phyloP scores from a whole-genome alignment of 2,329 filamentous ascomycete genomes.

The Fusarium circinatum region DNA sequence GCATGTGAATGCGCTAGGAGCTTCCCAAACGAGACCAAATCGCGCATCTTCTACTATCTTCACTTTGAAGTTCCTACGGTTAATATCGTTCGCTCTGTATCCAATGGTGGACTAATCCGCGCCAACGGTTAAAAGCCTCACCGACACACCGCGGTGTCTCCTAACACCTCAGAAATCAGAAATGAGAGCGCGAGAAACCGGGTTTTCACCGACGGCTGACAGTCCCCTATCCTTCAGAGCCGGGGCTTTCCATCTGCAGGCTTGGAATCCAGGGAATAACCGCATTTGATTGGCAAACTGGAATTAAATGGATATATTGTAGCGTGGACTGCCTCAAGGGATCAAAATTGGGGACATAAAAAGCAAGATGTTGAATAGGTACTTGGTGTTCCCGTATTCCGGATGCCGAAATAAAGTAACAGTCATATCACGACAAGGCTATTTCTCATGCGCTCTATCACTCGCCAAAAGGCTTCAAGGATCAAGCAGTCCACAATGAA shows the following conservation, averaged over 20 bases:
- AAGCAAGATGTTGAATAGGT: neutral
- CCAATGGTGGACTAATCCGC: conserved; percentile 11
- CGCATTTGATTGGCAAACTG: conserved; percentile 9
- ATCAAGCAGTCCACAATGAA: conserved; percentile 17
- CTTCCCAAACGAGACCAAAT: conserved; percentile 28
- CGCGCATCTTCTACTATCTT: neutral
- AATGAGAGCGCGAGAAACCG: conserved; percentile 35
- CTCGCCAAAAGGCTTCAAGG: neutral
- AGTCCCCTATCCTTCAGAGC: neutral
- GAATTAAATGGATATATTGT: conserved; percentile 9
- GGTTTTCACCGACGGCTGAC: conserved; percentile 22
- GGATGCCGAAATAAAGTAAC: conserved; percentile 23
- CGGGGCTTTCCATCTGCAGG: conserved; percentile 12
- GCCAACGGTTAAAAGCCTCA: conserved; percentile 9
- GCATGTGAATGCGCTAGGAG: conserved; percentile 28
- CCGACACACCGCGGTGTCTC: conserved; percentile 27
- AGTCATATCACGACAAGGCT: conserved; percentile 9
- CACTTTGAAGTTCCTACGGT: neutral
- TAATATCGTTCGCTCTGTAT: neutral
- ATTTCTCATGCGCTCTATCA: neutral
- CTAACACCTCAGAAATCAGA: neutral
- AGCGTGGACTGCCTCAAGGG: conserved; percentile 19
- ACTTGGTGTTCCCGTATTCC: conserved; percentile 28
- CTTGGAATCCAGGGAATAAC: neutral
- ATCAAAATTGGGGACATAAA: conserved; percentile 18